Conservation (phyloP, 2,329 filamentous ascomycete species). For the Paramyrothecium roridum region DNA sequence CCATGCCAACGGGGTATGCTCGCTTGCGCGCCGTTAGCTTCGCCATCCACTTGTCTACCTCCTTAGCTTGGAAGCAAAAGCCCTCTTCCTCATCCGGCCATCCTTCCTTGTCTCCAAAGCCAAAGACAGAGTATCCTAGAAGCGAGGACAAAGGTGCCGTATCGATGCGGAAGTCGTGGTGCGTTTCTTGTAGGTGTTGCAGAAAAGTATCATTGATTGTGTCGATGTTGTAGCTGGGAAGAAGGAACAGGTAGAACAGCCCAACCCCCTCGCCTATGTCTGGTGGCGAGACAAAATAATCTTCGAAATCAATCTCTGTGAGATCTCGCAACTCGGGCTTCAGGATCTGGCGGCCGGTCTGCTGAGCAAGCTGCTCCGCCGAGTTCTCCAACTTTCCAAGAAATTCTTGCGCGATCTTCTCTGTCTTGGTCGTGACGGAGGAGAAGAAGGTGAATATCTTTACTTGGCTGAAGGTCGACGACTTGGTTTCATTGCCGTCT, state of each 20-base stretch:
- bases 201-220: slow-evolving; percentile 86
- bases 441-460: slow-evolving; percentile 85
- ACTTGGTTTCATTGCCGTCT: neutral
- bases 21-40: slow-evolving; percentile 83
- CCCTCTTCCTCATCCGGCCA: slow-evolving; percentile 91
- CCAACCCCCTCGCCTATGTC: slow-evolving; percentile 54
- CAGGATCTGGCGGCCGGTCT: slow-evolving; percentile 36
- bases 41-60: slow-evolving; percentile 96
- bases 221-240: slow-evolving; percentile 95
- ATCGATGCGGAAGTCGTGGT: slow-evolving; percentile 95
- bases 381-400: slow-evolving; percentile 49
- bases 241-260: slow-evolving; percentile 77
- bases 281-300: slow-evolving; percentile 80
- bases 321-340: slow-evolving; percentile 71
- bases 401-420: slow-evolving; percentile 66
- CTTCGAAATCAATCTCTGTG: slow-evolving; percentile 85
- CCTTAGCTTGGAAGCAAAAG: slow-evolving; percentile 88
- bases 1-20: slow-evolving; percentile 85
- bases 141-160: slow-evolving; percentile 75
- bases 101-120: slow-evolving; percentile 84
- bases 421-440: slow-evolving; percentile 80
- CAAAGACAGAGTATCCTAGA: slow-evolving; percentile 89
- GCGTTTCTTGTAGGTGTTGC: slow-evolving; percentile 84
- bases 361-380: slow-evolving; percentile 45
- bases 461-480: slow-evolving; percentile 35